These are phyloP conservation scores for Leccinum uliginosum DNA, from an alignment of 768 basidiomycete species.

Conservation along the genomic window DNA sequence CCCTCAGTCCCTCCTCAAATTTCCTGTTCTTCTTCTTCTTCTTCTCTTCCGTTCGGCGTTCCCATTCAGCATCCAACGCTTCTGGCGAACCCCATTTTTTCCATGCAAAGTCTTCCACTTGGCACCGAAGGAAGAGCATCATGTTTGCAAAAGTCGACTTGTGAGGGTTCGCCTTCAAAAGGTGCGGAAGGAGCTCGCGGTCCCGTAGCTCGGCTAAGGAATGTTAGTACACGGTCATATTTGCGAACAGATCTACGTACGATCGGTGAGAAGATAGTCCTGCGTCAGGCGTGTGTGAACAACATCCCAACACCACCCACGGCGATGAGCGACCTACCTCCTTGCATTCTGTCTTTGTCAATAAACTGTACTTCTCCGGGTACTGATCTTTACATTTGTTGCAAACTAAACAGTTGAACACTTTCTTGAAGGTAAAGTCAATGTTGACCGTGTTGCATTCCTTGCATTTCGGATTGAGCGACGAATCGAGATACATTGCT, in stretches of 20 bases:
- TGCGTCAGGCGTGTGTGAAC: constrained; percentile 25
- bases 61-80: constrained; percentile 84
- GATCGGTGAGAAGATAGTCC: constrained; percentile 95
- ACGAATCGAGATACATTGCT: constrained; percentile 78
- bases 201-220: constrained; percentile 86
- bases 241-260: constrained; percentile 40
- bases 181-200: constrained; percentile 86
- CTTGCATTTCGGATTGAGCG: constrained; percentile 74
- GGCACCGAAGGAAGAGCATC: constrained; percentile 95
- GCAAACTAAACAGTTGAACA: constrained; percentile 85
- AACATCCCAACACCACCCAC: neutral
- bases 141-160: constrained; percentile 95
- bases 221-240: neutral
- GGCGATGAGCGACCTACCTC: constrained; percentile 49
- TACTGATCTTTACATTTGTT: constrained; percentile 84
- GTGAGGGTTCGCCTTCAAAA: constrained; percentile 92
- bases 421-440: constrained; percentile 74
- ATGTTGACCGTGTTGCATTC: constrained; percentile 90
- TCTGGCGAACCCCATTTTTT: constrained; percentile 97
- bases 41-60: constrained; percentile 73
- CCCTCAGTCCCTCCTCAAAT: constrained; percentile 85
- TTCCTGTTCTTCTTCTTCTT: constrained; percentile 90
- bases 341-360: constrained; percentile 99
- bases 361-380: constrained; percentile 88
- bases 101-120: constrained; percentile 96